A percentile compares a stretch with the other conserved stretches of the same genome.
phyloP scores from a whole-genome alignment of 2,329 filamentous ascomycete genomes.

The Penicillium sp. region DNA sequence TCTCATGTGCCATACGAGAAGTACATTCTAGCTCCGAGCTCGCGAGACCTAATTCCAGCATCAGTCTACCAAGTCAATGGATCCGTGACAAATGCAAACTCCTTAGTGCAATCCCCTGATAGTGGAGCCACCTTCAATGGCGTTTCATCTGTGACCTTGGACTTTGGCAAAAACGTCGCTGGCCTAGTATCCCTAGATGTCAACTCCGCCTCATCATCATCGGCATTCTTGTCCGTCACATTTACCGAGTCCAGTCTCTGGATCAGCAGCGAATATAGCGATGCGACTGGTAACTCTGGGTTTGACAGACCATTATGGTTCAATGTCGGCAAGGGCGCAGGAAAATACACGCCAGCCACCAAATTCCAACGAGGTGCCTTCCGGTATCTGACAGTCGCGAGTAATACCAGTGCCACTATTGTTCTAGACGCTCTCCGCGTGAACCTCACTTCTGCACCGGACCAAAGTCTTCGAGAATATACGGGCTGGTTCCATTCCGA shows the following conservation, averaged over 20 bases:
- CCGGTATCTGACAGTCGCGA: constrained; percentile 47
- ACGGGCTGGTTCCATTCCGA: constrained; percentile 54
- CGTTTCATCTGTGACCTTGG: constrained; percentile 38
- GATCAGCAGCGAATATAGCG: constrained; percentile 49
- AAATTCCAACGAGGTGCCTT: constrained; percentile 49
- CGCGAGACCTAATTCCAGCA: constrained; percentile 26
- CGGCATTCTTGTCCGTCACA: constrained; percentile 40
- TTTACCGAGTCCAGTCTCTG: constrained; percentile 47
- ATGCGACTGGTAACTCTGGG: constrained; percentile 49
- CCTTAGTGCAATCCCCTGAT: constrained; percentile 8
- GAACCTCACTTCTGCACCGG: constrained; percentile 44
- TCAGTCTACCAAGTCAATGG: constrained; percentile 32
- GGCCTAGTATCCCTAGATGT: constrained; percentile 40
- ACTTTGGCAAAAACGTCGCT: constrained; percentile 43
- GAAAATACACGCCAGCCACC: constrained; percentile 43
- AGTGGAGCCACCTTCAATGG: constrained; percentile 15
- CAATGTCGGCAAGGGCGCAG: constrained; percentile 32
- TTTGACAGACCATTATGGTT: constrained; percentile 54
- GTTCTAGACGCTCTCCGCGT: constrained; percentile 39
- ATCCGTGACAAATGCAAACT: constrained; percentile 24
- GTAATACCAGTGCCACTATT: constrained; percentile 45
- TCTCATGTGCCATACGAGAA: constrained; percentile 29
- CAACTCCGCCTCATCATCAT: constrained; percentile 16
- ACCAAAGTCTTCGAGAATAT: constrained; percentile 47
- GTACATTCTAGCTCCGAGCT: constrained; percentile 36